phyloP scores from a whole-genome alignment of 306 rosid species.

The Casuarina glauca region DNA sequence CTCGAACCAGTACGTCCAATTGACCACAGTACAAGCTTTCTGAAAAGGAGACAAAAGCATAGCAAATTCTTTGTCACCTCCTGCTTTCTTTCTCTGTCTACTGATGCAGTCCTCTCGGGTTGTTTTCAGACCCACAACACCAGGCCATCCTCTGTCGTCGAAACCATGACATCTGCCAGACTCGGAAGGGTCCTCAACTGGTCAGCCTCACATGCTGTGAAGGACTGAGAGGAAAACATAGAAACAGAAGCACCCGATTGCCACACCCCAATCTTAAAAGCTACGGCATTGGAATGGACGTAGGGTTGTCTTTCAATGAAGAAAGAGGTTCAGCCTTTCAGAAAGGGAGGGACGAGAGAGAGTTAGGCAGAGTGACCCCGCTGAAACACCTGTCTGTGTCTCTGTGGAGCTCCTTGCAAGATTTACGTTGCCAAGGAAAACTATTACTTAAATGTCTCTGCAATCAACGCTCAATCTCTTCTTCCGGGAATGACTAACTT shows the following conservation, averaged over 20 bases:
- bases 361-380: slow-evolving; percentile 20
- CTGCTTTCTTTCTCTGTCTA: background rate
- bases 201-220: slow-evolving; percentile 12
- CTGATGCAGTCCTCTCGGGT: background rate
- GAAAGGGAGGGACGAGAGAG: slow-evolving; percentile 10
- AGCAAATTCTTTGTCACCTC: background rate
- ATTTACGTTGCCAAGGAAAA: background rate
- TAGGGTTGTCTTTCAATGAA: slow-evolving; percentile 16
- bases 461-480: background rate
- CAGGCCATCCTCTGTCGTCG: background rate
- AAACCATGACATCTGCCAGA: background rate
- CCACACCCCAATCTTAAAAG: slow-evolving; percentile 13
- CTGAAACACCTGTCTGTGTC: slow-evolving; percentile 25
- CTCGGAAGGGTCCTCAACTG: background rate
- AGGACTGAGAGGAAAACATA: background rate
- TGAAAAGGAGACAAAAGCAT: slow-evolving; percentile 18
- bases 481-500: background rate
- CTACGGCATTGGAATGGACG: background rate
- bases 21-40: background rate
- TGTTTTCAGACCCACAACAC: background rate
- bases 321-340: slow-evolving; percentile 31
- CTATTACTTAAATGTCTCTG: background rate
- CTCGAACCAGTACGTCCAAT: slow-evolving; percentile 1
- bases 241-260: slow-evolving; percentile 12
- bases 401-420: background rate